phyloP scores from a whole-genome alignment of 257 asterid species.

The Scutellaria minor region DNA sequence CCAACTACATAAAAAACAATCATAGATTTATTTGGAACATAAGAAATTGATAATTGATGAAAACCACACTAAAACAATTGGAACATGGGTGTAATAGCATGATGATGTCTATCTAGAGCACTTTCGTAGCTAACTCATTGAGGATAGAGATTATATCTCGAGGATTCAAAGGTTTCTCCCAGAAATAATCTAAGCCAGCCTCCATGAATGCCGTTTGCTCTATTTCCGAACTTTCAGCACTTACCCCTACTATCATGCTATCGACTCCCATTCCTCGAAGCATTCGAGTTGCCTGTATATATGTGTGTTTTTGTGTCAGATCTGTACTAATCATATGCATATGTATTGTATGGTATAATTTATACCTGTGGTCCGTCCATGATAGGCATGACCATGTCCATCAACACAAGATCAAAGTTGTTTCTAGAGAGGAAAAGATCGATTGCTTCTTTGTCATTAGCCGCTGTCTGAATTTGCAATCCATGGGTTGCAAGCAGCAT shows the following conservation, averaged over 20 bases:
- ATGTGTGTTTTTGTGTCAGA: conserved; percentile 25
- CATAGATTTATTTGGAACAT: conserved; percentile 1
- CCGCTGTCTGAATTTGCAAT: conserved; percentile 37
- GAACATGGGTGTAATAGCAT: not conserved
- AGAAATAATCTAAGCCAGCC: conserved; percentile 52
- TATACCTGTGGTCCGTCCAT: conserved; percentile 25
- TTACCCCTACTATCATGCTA: conserved; percentile 7
- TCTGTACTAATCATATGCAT: too few relatives aligned
- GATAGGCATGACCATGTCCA: conserved; percentile 66
- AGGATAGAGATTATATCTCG: conserved; percentile 25
- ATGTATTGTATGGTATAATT: too few relatives aligned
- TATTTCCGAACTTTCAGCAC: conserved; percentile 12
- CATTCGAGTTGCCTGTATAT: conserved; percentile 19
- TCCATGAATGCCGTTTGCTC: conserved; percentile 42
- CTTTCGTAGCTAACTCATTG: conserved; percentile 42
- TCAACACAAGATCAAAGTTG: conserved; percentile 49
- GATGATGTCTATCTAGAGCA: not conserved
- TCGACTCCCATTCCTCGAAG: conserved; percentile 53
- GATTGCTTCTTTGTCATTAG: conserved; percentile 56
- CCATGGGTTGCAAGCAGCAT: conserved; percentile 18
- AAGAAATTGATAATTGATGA: not conserved
- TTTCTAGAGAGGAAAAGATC: conserved; percentile 45
- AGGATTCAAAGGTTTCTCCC: conserved; percentile 42
- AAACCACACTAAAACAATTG: too few relatives aligned
- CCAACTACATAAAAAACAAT: not conserved